Conservation (phyloP, 345 rosid species). For the Abelmoschus esculentus region DNA sequence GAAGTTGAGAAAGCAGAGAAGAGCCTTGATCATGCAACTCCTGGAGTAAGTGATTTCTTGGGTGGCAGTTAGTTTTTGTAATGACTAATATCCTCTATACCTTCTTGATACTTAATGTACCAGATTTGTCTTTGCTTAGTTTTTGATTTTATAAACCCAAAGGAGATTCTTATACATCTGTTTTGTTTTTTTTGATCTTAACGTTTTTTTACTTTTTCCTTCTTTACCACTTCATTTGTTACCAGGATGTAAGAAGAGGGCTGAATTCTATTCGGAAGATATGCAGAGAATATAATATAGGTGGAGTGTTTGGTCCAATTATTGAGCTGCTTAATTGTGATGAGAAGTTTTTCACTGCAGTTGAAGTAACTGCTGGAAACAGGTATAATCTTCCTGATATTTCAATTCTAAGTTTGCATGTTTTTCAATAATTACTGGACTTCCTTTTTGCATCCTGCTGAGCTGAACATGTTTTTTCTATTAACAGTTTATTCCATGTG, state of each 20-base stretch:
- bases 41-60: constrained; percentile 67
- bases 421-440: neutral
- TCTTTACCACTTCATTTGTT: constrained; percentile 10
- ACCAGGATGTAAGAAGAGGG: constrained; percentile 95
- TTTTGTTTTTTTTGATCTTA: neutral
- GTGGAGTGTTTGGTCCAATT: constrained; percentile 88
- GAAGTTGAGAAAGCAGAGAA: constrained; percentile 92
- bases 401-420: constrained; percentile 7
- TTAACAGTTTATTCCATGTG: constrained; percentile 81
- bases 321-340: constrained; percentile 95
- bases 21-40: constrained; percentile 97
- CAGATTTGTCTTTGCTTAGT: neutral
- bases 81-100: neutral
- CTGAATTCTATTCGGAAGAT: constrained; percentile 66
- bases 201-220: neutral
- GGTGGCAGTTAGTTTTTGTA: neutral
- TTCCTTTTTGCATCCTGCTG: constrained; percentile 5
- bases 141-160: neutral
- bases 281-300: constrained; percentile 45
- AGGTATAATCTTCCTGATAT: constrained; percentile 38
- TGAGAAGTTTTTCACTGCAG: constrained; percentile 89
- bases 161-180: neutral
- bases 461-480: constrained; percentile 6
- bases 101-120: neutral
- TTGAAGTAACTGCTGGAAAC: constrained; percentile 98